phyloP scores from a whole-genome alignment of 192 early-diverging fungal species.

The Entomortierella chlamydospora region DNA sequence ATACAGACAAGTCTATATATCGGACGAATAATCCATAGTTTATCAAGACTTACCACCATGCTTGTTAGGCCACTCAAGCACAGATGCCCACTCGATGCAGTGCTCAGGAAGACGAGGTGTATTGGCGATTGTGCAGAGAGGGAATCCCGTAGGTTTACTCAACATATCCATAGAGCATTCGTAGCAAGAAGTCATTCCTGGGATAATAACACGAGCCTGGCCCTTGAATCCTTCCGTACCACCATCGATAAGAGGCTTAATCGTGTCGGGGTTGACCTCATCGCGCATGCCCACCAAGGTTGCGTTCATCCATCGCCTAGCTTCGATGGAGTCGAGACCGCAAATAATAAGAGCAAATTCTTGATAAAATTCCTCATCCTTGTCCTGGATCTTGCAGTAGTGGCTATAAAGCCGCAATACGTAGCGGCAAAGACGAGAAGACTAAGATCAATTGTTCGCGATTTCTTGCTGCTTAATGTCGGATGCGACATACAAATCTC shows the following conservation, averaged over 20 bases:
- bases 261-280: conserved; percentile 73
- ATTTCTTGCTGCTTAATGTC: too few relatives aligned
- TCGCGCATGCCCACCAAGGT: conserved; percentile 83
- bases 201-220: conserved; percentile 92
- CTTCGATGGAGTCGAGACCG: conserved; percentile 95
- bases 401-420: conserved; percentile 54
- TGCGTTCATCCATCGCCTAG: conserved; percentile 97
- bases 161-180: conserved; percentile 96
- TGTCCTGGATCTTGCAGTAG: conserved; percentile 96
- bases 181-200: conserved; percentile 88
- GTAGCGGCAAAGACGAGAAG: neutral
- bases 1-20: neutral
- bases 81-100: conserved; percentile 97
- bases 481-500: too few relatives aligned
- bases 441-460: too few relatives aligned
- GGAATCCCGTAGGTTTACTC: conserved; percentile 88
- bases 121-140: conserved; percentile 98
- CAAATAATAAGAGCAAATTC: conserved; percentile 92
- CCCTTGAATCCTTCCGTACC: conserved; percentile 98
- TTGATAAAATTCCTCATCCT: conserved; percentile 92
- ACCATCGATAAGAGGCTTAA: conserved; percentile 94
- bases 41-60: conserved; percentile 68
- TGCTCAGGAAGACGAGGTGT: conserved; percentile 98
- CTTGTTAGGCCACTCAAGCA: conserved; percentile 90
- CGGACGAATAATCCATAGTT: neutral